Percentiles rank a stretch among this genome's conserved stretches.
Conservation (phyloP, 306 rosid species). For the Vicia villosa region DNA sequence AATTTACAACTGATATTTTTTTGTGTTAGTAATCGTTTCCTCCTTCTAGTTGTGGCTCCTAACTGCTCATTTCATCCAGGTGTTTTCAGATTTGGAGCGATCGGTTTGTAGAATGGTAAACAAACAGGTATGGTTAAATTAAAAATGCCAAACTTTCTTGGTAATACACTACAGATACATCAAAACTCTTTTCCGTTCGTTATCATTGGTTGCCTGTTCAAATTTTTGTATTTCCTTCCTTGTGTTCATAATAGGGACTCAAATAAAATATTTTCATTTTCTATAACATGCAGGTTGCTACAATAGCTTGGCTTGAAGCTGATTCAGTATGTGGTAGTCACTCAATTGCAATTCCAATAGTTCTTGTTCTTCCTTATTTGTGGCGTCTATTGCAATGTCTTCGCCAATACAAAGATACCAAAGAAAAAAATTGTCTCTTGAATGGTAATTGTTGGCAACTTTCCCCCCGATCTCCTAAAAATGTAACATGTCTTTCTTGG, state of each 20-base stretch:
- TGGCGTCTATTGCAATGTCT: slow-evolving; percentile 94
- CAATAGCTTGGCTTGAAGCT: slow-evolving; percentile 99
- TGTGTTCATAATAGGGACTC: slow-evolving; percentile 6
- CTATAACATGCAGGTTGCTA: slow-evolving; percentile 76
- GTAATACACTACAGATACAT: not conserved
- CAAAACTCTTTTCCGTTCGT: not conserved
- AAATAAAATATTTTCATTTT: slow-evolving; percentile 24
- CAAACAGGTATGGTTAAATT: slow-evolving; percentile 62
- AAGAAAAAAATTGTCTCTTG: slow-evolving; percentile 77
- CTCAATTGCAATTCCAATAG: slow-evolving; percentile 83
- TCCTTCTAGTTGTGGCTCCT: slow-evolving; percentile 32
- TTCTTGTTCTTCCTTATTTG: slow-evolving; percentile 91
- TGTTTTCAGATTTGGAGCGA: slow-evolving; percentile 94
- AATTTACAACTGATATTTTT: slow-evolving; percentile 2
- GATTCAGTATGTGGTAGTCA: slow-evolving; percentile 99
- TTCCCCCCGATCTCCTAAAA: slow-evolving; percentile 17
- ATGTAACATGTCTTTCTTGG: slow-evolving; percentile 15
- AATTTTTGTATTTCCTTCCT: slow-evolving; percentile 1
- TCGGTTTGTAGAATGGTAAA: slow-evolving; percentile 97
- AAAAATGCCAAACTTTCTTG: no score
- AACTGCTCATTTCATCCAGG: slow-evolving; percentile 59
- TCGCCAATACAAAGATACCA: slow-evolving; percentile 89
- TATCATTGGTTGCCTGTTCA: not conserved
- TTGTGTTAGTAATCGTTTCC: not conserved
- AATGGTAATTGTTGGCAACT: slow-evolving; percentile 64